Evolutionary conservation across 805 yeast species (phyloP).

Genomic region (Candida coleopterorum): DNA sequence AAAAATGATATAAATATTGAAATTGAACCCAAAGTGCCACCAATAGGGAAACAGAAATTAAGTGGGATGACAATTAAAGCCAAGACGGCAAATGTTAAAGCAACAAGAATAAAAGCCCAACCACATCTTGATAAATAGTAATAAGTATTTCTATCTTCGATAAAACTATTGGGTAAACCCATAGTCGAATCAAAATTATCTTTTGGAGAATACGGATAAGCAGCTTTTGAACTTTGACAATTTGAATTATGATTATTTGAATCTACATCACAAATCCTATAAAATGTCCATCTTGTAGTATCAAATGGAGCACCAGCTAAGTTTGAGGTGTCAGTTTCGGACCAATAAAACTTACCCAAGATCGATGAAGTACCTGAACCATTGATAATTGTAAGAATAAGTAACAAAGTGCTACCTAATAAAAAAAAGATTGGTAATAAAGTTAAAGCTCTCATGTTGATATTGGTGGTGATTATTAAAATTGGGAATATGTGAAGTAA

Average conservation of each 20-base stretch:
- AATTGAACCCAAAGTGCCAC: slow-evolving; percentile 3
- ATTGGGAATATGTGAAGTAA: no score
- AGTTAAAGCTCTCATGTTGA: slow-evolving; percentile 17
- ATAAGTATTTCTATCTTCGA: slow-evolving; percentile 44
- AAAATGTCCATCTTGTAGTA: slow-evolving; percentile 25
- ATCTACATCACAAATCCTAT: slow-evolving; percentile 19
- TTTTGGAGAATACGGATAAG: slow-evolving; percentile 28
- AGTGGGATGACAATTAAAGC: slow-evolving; percentile 19
- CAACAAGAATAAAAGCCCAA: slow-evolving; percentile 36
- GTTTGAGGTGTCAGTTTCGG: slow-evolving; percentile 17
- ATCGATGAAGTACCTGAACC: slow-evolving; percentile 20
- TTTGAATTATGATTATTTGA: slow-evolving; percentile 13
- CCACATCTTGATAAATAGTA: slow-evolving; percentile 58
- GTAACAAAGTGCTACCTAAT: slow-evolving; percentile 17
- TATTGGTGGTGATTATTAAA: no score
- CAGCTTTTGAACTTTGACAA: slow-evolving; percentile 19
- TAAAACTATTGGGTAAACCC: slow-evolving; percentile 49
- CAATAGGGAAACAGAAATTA: slow-evolving; percentile 5
- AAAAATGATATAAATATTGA: slow-evolving; percentile 27
- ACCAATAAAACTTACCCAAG: slow-evolving; percentile 22
- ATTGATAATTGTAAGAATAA: slow-evolving; percentile 23
- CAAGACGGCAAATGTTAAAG: slow-evolving; percentile 55
- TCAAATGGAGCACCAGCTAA: slow-evolving; percentile 11
- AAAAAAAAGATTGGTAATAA: slow-evolving; percentile 21
- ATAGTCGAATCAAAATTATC: slow-evolving; percentile 18